A percentile compares a stretch with the other conserved stretches of the same genome.
Evolutionary conservation across 176 grass and related monocot species (phyloP).

Genomic region (Paspalum vaginatum): DNA sequence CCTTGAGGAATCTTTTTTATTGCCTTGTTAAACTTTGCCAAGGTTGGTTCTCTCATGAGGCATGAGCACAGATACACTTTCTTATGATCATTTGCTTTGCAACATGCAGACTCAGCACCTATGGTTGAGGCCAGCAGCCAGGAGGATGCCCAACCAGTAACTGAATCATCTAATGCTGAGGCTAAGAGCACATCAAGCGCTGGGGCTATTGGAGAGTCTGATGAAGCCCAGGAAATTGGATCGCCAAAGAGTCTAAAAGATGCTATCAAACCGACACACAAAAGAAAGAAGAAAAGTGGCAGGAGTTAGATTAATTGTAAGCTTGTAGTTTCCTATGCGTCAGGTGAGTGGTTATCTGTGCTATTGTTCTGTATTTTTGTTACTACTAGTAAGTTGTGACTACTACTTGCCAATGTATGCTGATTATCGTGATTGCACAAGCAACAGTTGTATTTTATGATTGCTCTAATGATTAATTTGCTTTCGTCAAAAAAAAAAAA

Average conservation of each 20-base stretch:
- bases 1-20: background rate
- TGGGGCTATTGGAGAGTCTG: slow-evolving; percentile 38
- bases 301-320: slow-evolving; percentile 39
- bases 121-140: slow-evolving; percentile 29
- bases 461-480: background rate
- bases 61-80: background rate
- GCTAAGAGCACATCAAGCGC: slow-evolving; percentile 37
- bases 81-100: slow-evolving; percentile 23
- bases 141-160: slow-evolving; percentile 39
- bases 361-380: background rate
- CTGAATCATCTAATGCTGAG: slow-evolving; percentile 47
- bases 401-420: background rate
- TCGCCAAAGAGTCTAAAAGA: slow-evolving; percentile 81
- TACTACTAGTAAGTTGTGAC: background rate
- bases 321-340: slow-evolving; percentile 3
- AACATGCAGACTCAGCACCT: slow-evolving; percentile 44
- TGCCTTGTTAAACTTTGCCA: background rate
- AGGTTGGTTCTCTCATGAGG: background rate
- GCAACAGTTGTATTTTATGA: background rate
- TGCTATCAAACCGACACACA: slow-evolving; percentile 82
- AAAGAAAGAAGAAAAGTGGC: slow-evolving; percentile 57
- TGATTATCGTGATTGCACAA: slow-evolving; percentile 6
- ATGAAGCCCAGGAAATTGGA: slow-evolving; percentile 46
- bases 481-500: background rate
- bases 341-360: slow-evolving; percentile 9